Evolutionary conservation across 2,329 filamentous ascomycete genomes (phyloP).

Genomic region (Ilyonectria destructans): DNA sequence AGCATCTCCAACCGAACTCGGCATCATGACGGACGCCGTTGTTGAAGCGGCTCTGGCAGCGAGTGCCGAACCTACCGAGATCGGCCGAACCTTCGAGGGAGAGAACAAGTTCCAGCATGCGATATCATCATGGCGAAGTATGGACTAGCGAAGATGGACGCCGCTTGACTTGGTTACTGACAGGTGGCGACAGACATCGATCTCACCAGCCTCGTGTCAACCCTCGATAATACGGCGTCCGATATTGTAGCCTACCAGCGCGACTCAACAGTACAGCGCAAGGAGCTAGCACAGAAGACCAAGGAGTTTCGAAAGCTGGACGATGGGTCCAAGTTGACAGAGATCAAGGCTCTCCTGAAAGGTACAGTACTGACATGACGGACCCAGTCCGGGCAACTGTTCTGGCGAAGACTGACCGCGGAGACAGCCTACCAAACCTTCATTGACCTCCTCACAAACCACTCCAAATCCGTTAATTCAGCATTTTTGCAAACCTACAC

Average conservation of each 20-base stretch:
- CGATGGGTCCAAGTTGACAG: conserved; percentile 86
- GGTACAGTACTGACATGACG: conserved; percentile 62
- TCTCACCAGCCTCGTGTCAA: conserved; percentile 85
- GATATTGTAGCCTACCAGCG: conserved; percentile 95
- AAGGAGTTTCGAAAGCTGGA: conserved; percentile 98
- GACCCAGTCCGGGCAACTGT: conserved; percentile 1
- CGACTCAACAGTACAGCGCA: conserved; percentile 95
- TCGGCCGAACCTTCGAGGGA: conserved; percentile 61
- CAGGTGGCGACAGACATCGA: conserved; percentile 79
- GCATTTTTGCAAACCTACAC: conserved; percentile 95
- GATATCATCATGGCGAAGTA: conserved; percentile 97
- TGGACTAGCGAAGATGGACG: conserved; percentile 29
- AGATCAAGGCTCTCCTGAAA: conserved; percentile 93
- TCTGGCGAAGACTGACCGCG: conserved; percentile 26
- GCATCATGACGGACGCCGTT: conserved; percentile 53
- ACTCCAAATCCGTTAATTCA: conserved; percentile 94
- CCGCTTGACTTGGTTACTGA: conserved; percentile 36
- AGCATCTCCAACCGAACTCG: conserved; percentile 27
- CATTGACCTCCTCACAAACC: conserved; percentile 95
- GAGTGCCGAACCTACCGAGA: conserved; percentile 45
- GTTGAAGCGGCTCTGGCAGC: conserved; percentile 51
- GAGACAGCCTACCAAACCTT: conserved; percentile 91
- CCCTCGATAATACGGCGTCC: conserved; percentile 92
- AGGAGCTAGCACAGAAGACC: conserved; percentile 98
- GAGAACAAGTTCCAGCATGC: conserved; percentile 97